Evolutionary conservation across 495 filamentous ascomycete genomes (phyloP).

Genomic region (Daldinia vernicosa): DNA sequence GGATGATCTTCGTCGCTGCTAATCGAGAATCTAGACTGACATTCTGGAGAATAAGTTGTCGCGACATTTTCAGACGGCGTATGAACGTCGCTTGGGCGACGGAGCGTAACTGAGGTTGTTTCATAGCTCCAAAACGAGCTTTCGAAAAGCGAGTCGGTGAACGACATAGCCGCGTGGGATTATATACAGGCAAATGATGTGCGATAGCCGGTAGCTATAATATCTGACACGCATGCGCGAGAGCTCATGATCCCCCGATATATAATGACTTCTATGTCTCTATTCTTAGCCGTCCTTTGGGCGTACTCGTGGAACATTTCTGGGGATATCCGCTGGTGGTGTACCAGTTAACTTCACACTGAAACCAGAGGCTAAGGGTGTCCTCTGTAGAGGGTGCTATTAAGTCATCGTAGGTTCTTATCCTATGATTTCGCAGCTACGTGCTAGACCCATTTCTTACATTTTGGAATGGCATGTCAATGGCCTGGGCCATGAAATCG

Average conservation of each 20-base stretch:
- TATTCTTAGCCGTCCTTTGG: background rate
- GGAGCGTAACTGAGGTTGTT: conserved; percentile 23
- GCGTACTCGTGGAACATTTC: conserved; percentile 9
- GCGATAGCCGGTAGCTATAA: background rate
- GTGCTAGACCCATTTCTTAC: background rate
- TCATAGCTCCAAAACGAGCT: conserved; percentile 41
- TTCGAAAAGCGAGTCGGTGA: conserved; percentile 29
- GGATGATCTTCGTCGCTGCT: conserved; percentile 34
- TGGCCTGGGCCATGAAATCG: background rate
- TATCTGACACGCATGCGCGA: background rate
- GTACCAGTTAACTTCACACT: conserved; percentile 1
- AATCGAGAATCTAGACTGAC: conserved; percentile 36
- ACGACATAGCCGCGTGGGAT: conserved; percentile 24
- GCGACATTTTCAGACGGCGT: background rate
- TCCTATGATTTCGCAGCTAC: background rate
- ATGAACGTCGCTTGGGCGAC: conserved; percentile 17
- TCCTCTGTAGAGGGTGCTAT: background rate
- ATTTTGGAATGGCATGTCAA: background rate
- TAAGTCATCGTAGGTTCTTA: background rate
- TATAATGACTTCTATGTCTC: conserved; percentile 5
- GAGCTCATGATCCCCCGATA: conserved; percentile 7
- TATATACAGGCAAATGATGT: background rate
- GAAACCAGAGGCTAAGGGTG: background rate
- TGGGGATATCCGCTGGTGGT: conserved; percentile 39
- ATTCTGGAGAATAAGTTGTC: background rate